Evolutionary conservation across 768 basidiomycete species (phyloP), one percentile per base, ranked within the genome.

Genomic region (Neoboletus magnificus): DNA sequence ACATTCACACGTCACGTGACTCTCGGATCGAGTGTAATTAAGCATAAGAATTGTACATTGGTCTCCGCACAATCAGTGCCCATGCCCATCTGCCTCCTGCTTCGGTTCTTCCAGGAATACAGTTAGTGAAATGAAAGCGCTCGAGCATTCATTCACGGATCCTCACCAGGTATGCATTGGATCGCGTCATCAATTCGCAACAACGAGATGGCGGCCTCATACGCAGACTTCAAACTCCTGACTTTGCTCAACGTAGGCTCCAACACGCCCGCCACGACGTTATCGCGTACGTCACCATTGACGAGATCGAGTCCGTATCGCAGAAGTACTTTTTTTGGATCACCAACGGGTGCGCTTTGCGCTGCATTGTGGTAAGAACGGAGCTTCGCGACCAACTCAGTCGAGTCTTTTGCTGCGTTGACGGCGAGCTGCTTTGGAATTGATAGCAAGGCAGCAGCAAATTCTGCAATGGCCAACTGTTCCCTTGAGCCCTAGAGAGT

Each of bases 401-500:
- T 98, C 36, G 95, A 93, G 70, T 99, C 97, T 67, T 98, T 98
- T 39, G 97, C 97, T 40, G 97, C 97, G 70, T 99, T 99, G 50
- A 98, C 91, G 3, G 97, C 88, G 33, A 99, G 86, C 20, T 89
- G 93, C 76, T 98, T 98, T 44, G 97, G 97, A 63, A 99, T 99
- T 16, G 94, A 83, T 40, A 99, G 79, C 53, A 99, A 79, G 13
- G 97, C 90, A 57, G 81, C 79, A 22, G 97, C 97, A 70, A 99
- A 99, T 71, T 99, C 97, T n/a, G 95, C 97, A 66, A 99, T 98
- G 20, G 97, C 97, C 50, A 99, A 79, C 71, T 99, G 97, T 74
- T 99, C 97, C 62, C 97, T 82, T 22, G 97, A 99, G 45, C 96
- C 97, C 96, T 98, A 67, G 51, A 59, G 46, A 61, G 25, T 43